Base-by-base conservation (phyloP, 106 monocot genomes). In the Narthecium ossifragum region DNA sequence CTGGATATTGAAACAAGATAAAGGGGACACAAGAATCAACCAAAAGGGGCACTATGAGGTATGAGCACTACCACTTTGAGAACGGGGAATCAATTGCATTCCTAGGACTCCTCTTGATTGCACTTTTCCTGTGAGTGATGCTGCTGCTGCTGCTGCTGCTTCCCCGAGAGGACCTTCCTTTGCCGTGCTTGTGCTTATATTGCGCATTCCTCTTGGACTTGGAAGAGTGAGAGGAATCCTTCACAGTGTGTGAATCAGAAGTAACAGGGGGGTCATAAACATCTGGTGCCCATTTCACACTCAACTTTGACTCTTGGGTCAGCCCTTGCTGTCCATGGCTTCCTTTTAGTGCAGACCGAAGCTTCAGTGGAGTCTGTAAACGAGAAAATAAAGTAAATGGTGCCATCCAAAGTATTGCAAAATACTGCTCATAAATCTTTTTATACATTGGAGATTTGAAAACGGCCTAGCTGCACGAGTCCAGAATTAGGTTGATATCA, bases 191-290 rank as follows among this genome's bases (percentile, higher is more conserved):
- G 53, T 71, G 47, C 49, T 67, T 73, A 43, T 71, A 37, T 45
- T 64, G 13, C 46, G 74, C 74, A 67, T 74, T 72, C 55, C 73
- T 69, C 22, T 33, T 36, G 26, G 65, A 13, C 61, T 78, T 63
- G n/a, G 62, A 4, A 6, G 43, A 51, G 27, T 61, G 28, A 4
- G 18, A 58, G 7, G 30, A 26, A 34, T 63, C 64, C 49, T 69
- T 84, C 11, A 75, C 57, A 3, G 81, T 86, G 54, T 81, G 85
- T 10, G 80, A 80, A 0, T 54, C 57, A 55, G 81, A 74, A 14
- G 77, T 81, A 18, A 74, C 61, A 57, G 85, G 85, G 5, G 85
- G 85, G 26, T 86, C 81, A 46, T 86, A 81, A 28, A 86, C 85
- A 14, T 81, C 77, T 24, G 73, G 73, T 29, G 85, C 85, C 85